A percentile compares a stretch with the other conserved stretches of the same genome.
phyloP scores from a whole-genome alignment of 1,284 basidiomycete species.

The Flammula alnicola region DNA sequence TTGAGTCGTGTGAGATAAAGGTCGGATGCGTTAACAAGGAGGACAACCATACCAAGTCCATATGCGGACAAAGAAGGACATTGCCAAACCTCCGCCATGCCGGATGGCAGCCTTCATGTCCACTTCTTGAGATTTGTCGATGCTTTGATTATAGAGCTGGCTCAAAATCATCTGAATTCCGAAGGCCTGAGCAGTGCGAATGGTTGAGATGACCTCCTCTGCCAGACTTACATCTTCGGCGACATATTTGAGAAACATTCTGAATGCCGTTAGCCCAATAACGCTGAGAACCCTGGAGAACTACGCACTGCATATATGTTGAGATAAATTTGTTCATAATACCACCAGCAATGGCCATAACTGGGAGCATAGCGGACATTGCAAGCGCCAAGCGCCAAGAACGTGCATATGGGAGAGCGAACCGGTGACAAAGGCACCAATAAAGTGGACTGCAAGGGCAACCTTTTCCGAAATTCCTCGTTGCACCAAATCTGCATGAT shows the following conservation, averaged over 20 bases:
- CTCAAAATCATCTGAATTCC: constrained; percentile 77
- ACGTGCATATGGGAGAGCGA: constrained; percentile 71
- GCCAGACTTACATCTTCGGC: constrained; percentile 87
- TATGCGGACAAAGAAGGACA: constrained; percentile 82
- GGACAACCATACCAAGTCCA: constrained; percentile 51
- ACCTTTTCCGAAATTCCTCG: constrained; percentile 92
- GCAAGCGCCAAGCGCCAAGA: constrained; percentile 91
- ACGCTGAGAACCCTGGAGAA: constrained; percentile 1
- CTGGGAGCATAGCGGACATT: constrained; percentile 86
- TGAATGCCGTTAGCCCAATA: constrained; percentile 29
- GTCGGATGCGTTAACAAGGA: constrained; percentile 28
- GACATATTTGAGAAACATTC: constrained; percentile 71
- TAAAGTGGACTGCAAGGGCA: constrained; percentile 65
- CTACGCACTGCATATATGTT: constrained; percentile 69
- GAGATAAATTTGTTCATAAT: constrained; percentile 83
- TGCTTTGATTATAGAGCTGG: constrained; percentile 70
- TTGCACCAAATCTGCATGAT: constrained; percentile 73
- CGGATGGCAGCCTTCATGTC: constrained; percentile 72
- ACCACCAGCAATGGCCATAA: constrained; percentile 79
- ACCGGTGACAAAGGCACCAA: constrained; percentile 76
- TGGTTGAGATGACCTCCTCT: constrained; percentile 91
- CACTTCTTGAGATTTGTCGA: constrained; percentile 57
- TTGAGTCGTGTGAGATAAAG: constrained; percentile 4
- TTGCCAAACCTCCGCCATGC: constrained; percentile 70
- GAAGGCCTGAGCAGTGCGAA: constrained; percentile 93